Evolutionary conservation across 106 monocot genomes (phyloP).

Genomic region (Dendrobium huoshanense): DNA sequence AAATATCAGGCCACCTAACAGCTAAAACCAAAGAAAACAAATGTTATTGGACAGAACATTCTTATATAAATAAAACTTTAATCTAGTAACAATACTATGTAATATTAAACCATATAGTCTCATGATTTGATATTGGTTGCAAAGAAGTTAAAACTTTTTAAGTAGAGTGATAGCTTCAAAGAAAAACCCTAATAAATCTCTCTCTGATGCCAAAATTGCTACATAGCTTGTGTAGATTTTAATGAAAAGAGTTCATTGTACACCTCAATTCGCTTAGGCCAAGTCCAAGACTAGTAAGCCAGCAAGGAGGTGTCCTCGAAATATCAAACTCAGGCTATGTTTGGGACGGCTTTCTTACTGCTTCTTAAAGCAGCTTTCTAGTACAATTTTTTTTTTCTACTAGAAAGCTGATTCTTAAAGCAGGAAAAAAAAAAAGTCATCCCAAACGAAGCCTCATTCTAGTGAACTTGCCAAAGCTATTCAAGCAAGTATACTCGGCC

Average conservation of each 20-base stretch:
- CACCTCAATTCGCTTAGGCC: no score
- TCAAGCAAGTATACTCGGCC: no score
- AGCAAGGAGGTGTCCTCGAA: no score
- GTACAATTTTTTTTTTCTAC: no score
- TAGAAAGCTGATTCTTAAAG: no score
- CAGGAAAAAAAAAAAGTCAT: no score
- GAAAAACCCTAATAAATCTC: not conserved
- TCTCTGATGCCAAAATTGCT: not conserved
- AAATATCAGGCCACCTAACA: not conserved
- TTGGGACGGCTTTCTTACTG: no score
- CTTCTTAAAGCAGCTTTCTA: no score
- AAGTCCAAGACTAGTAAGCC: no score
- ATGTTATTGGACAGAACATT: not conserved
- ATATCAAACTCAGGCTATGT: no score
- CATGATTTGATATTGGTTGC: not conserved
- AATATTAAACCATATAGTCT: not conserved
- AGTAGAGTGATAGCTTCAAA: not conserved
- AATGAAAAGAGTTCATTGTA: not conserved
- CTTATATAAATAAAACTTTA: not conserved
- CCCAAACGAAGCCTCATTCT: no score
- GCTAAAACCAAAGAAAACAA: not conserved
- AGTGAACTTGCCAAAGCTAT: no score
- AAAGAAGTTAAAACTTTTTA: not conserved
- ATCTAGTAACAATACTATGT: not conserved
- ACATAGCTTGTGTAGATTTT: not conserved